phyloP scores from a whole-genome alignment of 2,329 filamentous ascomycete species.

The Aureobasidium mangrovei region DNA sequence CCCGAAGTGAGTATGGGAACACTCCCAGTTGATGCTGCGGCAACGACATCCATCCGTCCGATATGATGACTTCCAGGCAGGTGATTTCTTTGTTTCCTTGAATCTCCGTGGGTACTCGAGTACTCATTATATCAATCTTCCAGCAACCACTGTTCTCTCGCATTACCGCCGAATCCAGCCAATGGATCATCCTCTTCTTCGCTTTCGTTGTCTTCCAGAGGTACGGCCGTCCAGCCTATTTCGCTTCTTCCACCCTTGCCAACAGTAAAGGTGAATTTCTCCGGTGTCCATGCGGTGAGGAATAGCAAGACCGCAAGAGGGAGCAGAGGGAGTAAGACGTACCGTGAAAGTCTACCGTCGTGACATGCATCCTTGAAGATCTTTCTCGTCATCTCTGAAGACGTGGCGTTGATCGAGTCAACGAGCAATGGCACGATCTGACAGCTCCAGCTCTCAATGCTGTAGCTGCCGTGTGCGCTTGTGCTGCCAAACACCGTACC shows the following conservation, averaged over 20 bases:
- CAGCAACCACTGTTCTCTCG: neutral
- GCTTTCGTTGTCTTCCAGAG: neutral
- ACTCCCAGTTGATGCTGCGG: no score
- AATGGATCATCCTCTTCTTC: neutral
- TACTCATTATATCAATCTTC: neutral
- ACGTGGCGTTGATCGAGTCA: neutral
- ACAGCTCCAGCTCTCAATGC: slow-evolving; percentile 3
- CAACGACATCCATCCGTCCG: no score
- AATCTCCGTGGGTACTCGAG: no score
- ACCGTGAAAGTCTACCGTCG: neutral
- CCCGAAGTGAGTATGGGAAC: no score
- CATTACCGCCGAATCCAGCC: neutral
- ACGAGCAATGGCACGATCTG: neutral
- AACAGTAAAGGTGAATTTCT: neutral
- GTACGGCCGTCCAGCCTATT: neutral
- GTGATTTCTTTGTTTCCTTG: no score
- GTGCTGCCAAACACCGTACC: neutral
- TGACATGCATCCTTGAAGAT: neutral
- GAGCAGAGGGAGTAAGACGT: neutral
- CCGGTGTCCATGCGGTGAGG: neutral
- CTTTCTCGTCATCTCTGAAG: no score
- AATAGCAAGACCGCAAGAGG: neutral
- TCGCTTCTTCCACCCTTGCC: neutral
- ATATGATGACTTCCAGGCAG: no score
- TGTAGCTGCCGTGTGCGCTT: neutral